phyloP scores from a whole-genome alignment of 345 rosid genomes.

The Corchorus capsularis region DNA sequence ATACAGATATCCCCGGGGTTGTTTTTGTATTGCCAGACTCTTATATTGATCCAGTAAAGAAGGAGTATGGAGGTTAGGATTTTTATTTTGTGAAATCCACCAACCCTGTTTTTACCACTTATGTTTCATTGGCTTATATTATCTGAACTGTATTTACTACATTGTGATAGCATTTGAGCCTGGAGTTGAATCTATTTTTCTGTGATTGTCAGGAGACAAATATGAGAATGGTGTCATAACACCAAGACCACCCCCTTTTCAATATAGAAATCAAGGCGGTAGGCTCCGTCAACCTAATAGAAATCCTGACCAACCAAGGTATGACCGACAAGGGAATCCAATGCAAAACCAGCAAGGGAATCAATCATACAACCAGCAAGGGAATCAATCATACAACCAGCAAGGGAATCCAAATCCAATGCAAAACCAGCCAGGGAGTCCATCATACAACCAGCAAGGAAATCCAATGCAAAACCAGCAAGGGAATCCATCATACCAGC shows the following conservation, averaged over 20 bases:
- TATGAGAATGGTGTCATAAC: conserved; percentile 84
- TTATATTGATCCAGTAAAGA: conserved; percentile 82
- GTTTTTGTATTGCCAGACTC: conserved; percentile 91
- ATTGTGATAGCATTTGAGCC: conserved; percentile 8
- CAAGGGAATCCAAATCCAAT: conserved; percentile 27
- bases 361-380: no score
- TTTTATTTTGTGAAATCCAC: not conserved
- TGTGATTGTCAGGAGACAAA: conserved; percentile 67
- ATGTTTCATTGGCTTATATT: not conserved
- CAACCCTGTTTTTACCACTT: not conserved
- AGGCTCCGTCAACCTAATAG: conserved; percentile 48
- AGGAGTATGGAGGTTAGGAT: conserved; percentile 86
- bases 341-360: no score
- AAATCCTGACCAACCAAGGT: conserved; percentile 39
- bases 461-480: conserved; percentile 43
- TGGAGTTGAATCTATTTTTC: conserved; percentile 7
- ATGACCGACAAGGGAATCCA: conserved; percentile 32
- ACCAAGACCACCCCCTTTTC: conserved; percentile 80
- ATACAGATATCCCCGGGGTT: conserved; percentile 78
- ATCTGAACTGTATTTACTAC: not conserved
- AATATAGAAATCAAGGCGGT: conserved; percentile 34
- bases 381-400: no score
- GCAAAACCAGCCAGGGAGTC: conserved; percentile 39
- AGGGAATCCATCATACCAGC: conserved; percentile 41
- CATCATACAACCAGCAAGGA: not conserved